A percentile compares a stretch with the other conserved stretches of the same genome.
Conservation (phyloP, 2,329 filamentous ascomycete species). For the Chrysoporthe puriensis region DNA sequence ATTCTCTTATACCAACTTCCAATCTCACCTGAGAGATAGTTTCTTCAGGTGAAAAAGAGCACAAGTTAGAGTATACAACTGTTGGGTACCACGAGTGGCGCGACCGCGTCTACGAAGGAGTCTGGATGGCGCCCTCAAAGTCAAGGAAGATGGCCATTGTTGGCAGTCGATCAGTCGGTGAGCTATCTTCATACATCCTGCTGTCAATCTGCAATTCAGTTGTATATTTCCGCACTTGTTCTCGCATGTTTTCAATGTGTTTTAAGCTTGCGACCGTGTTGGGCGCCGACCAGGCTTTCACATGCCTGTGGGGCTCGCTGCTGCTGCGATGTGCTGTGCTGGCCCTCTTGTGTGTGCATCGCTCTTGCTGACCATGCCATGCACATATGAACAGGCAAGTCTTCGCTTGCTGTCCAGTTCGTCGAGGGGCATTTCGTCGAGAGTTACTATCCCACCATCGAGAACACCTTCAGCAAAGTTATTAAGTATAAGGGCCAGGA, state of each 20-base stretch:
- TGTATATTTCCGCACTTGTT: neutral
- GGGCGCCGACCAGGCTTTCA: slow-evolving; percentile 20
- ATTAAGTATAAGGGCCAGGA: slow-evolving; percentile 94
- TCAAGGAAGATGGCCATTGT: slow-evolving; percentile 96
- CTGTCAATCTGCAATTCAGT: neutral
- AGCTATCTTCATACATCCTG: slow-evolving; percentile 32
- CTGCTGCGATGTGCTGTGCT: neutral
- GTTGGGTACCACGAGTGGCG: slow-evolving; percentile 15
- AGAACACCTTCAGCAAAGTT: slow-evolving; percentile 97
- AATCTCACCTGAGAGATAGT: slow-evolving; percentile 9
- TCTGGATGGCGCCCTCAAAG: slow-evolving; percentile 64
- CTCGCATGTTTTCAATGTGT: neutral
- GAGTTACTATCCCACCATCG: slow-evolving; percentile 98
- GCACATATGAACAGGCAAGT: slow-evolving; percentile 73
- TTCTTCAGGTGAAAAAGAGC: slow-evolving; percentile 11
- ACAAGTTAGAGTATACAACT: slow-evolving; percentile 5
- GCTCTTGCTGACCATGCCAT: slow-evolving; percentile 17
- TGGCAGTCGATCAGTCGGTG: slow-evolving; percentile 83
- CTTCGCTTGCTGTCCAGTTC: slow-evolving; percentile 93
- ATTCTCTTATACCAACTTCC: neutral
- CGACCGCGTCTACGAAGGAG: slow-evolving; percentile 6
- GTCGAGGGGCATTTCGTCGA: slow-evolving; percentile 98
- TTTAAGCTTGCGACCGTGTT: slow-evolving; percentile 8
- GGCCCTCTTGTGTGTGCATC: neutral
- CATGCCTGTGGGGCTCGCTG: slow-evolving; percentile 21